phyloP scores from a whole-genome alignment of 2,329 filamentous ascomycete species.

The Penicillium sp. region DNA sequence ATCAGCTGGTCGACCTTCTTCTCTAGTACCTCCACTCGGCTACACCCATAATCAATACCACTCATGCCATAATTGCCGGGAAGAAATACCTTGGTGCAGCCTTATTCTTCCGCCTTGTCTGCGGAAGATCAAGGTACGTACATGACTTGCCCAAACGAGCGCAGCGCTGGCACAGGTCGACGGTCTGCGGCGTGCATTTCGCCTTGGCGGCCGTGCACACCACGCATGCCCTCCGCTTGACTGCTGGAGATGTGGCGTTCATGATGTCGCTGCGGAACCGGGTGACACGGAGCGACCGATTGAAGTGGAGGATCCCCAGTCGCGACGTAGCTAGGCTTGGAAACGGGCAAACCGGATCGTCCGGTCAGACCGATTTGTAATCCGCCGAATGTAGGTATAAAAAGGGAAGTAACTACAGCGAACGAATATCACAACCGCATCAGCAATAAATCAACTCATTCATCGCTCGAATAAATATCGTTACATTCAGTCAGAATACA shows the following conservation, averaged over 20 bases:
- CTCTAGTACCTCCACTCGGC: not conserved
- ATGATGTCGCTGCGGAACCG: not conserved
- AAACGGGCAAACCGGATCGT: not conserved
- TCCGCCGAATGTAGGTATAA: not conserved
- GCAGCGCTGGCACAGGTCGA: conserved; percentile 25
- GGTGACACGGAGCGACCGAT: not conserved
- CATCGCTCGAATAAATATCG: not conserved
- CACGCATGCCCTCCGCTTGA: not conserved
- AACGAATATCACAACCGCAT: not conserved
- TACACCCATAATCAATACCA: not conserved
- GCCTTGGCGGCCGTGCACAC: not conserved
- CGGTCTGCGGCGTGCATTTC: not conserved
- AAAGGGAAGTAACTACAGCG: not conserved
- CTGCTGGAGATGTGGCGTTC: not conserved
- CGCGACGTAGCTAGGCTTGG: not conserved
- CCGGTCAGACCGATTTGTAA: not conserved
- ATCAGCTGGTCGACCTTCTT: not conserved
- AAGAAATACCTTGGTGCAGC: conserved; percentile 4
- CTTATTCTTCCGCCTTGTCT: conserved; percentile 28
- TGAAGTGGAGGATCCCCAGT: not conserved
- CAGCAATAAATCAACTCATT: not conserved
- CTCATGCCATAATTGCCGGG: not conserved
- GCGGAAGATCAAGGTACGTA: conserved; percentile 30
- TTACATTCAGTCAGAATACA: not conserved
- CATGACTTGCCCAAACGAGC: conserved; percentile 30